Evolutionary conservation across 177 flowering plant species (phyloP).

Genomic region (Tripterygium wilfordii): DNA sequence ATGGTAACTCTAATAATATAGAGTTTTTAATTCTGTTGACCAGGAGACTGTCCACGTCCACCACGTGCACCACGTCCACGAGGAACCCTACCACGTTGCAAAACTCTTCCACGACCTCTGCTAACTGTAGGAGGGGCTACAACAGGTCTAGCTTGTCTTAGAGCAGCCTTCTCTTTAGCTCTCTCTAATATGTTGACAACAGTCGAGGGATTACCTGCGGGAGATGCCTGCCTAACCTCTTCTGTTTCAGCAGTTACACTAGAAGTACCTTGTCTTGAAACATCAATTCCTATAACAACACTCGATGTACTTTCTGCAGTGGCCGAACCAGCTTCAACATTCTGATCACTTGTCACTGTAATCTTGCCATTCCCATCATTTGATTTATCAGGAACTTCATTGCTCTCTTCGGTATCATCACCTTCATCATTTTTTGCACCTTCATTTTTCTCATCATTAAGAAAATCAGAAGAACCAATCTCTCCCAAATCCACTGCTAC

Average conservation of each 20-base stretch:
- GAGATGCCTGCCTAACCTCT: conserved; percentile 24
- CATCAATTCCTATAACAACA: conserved; percentile 14
- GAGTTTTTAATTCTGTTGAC: conserved; percentile 7
- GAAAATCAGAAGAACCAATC: conserved; percentile 20
- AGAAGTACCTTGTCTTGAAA: conserved; percentile 18
- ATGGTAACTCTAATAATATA: no score
- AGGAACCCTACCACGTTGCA: conserved; percentile 14
- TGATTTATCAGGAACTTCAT: conserved; percentile 40
- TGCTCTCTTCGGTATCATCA: conserved; percentile 33
- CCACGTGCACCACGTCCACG: conserved; percentile 13
- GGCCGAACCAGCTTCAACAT: conserved; percentile 18
- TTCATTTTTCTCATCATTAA: conserved; percentile 37
- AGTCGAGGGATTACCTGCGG: conserved; percentile 23
- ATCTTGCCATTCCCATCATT: conserved; percentile 28
- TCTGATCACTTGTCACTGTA: conserved; percentile 26
- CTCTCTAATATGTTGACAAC: conserved; percentile 50
- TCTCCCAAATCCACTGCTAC: conserved; percentile 27
- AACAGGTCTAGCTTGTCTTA: conserved; percentile 32
- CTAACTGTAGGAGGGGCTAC: conserved; percentile 1
- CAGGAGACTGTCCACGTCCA: conserved; percentile 13
- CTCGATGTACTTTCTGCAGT: conserved; percentile 21
- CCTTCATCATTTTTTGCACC: conserved; percentile 48
- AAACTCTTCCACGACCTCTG: conserved; percentile 17
- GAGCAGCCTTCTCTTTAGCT: conserved; percentile 51
- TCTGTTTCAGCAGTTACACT: conserved; percentile 22